These are phyloP conservation scores for Bacterosira constricta DNA, from an alignment of 108 stramenopile species.

Conservation along the genomic window DNA sequence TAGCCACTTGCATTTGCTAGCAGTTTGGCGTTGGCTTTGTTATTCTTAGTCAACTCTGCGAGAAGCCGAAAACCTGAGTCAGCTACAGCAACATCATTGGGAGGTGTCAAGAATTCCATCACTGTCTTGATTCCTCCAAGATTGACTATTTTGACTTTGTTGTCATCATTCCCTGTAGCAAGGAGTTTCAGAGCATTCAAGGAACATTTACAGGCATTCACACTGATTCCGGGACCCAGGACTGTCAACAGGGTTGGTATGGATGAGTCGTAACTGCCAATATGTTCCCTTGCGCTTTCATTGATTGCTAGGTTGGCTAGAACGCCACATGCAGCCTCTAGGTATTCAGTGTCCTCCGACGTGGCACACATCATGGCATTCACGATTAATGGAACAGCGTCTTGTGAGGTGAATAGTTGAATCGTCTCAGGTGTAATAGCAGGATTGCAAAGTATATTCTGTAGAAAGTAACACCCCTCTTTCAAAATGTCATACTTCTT, in stretches of 20 bases:
- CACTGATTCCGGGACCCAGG: slow-evolving; percentile 1
- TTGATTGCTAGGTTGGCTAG: slow-evolving; percentile 41
- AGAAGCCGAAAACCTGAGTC: slow-evolving; percentile 22
- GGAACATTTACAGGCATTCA: slow-evolving; percentile 9
- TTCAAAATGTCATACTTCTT: slow-evolving; percentile 16
- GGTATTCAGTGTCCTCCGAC: slow-evolving; percentile 21
- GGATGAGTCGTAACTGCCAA: slow-evolving; percentile 21
- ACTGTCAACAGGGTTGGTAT: slow-evolving; percentile 18
- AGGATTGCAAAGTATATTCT: slow-evolving; percentile 10
- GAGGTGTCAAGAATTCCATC: slow-evolving; percentile 5
- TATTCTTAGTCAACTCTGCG: slow-evolving; percentile 19
- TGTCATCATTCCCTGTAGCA: slow-evolving; percentile 16
- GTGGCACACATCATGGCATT: slow-evolving; percentile 6
- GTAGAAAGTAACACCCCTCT: slow-evolving; percentile 27
- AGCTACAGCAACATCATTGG: slow-evolving; percentile 15
- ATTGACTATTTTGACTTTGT: slow-evolving; percentile 3
- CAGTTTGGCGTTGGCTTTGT: slow-evolving; percentile 5
- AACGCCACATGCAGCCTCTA: slow-evolving; percentile 39
- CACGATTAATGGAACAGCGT: slow-evolving; percentile 16
- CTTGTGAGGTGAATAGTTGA: background rate
- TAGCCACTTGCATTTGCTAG: slow-evolving; percentile 16
- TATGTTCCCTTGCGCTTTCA: slow-evolving; percentile 18
- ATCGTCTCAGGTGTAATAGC: background rate
- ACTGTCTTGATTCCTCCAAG: slow-evolving; percentile 22
- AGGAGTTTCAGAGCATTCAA: slow-evolving; percentile 35